These are phyloP conservation scores for Darksidea phi DNA, from an alignment of 495 filamentous ascomycete species.

Conservation along the genomic window DNA sequence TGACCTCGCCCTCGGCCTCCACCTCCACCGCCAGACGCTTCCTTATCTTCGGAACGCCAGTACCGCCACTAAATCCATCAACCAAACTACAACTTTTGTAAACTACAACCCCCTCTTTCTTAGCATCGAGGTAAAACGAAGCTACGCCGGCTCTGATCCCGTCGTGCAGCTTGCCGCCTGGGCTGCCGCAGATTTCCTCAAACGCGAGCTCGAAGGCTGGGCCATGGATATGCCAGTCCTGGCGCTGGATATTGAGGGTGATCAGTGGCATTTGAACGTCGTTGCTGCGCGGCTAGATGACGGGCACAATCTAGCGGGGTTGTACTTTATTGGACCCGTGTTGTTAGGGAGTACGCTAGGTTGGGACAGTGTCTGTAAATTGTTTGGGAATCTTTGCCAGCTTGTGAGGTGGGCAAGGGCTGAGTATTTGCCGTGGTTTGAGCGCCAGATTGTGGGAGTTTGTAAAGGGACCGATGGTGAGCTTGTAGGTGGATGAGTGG, in stretches of 20 bases:
- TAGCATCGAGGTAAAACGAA: conserved; percentile 21
- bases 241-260: conserved; percentile 16
- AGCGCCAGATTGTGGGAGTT: no score
- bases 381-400: no score
- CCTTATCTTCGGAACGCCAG: not conserved
- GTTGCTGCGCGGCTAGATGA: conserved; percentile 2
- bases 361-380: no score
- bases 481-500: no score
- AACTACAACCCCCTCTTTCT: conserved; percentile 16
- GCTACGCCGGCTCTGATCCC: not conserved
- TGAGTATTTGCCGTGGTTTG: no score
- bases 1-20: conserved; percentile 17
- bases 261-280: conserved; percentile 7
- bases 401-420: no score
- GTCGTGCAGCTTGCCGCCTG: conserved; percentile 13
- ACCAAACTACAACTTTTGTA: conserved; percentile 6
- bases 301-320: no score
- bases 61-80: conserved; percentile 1
- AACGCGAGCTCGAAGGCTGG: conserved; percentile 10
- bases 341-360: no score
- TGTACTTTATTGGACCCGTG: no score
- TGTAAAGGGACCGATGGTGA: no score
- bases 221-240: conserved; percentile 14
- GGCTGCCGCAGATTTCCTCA: conserved; percentile 19
- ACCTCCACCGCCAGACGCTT: conserved; percentile 1